These are phyloP conservation scores for Pichia sp. DNA, from an alignment of 1,139 yeast genomes.

Conservation along the genomic window DNA sequence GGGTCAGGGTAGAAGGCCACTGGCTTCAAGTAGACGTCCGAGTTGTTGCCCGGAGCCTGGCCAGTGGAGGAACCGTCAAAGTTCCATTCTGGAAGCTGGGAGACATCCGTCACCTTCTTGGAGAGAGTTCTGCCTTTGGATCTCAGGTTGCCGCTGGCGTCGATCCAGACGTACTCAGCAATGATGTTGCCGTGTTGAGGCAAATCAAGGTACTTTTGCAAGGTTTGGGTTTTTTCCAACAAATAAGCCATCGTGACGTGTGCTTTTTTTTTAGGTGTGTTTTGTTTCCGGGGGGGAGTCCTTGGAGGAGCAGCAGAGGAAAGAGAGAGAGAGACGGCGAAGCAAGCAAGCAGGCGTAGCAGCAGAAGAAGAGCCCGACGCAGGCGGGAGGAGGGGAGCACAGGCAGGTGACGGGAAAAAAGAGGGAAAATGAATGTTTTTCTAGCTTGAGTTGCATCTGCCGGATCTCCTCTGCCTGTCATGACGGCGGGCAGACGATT, in stretches of 20 bases:
- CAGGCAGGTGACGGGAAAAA: background rate
- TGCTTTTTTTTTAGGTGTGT: background rate
- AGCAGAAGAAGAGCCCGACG: background rate
- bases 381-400: background rate
- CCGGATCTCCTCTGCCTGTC: no score
- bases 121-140: constrained; percentile 87
- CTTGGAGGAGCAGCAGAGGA: no score
- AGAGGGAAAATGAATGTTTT: constrained; percentile 1
- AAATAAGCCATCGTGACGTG: constrained; percentile 11
- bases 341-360: background rate
- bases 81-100: constrained; percentile 97
- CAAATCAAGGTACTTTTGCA: constrained; percentile 77
- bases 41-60: constrained; percentile 98
- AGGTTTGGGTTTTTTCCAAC: constrained; percentile 67
- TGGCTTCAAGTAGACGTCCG: constrained; percentile 92
- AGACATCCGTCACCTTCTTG: constrained; percentile 65
- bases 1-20: constrained; percentile 94
- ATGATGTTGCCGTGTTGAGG: constrained; percentile 82
- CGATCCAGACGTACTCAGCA: constrained; percentile 98
- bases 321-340: background rate
- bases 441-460: no score
- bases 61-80: constrained; percentile 98
- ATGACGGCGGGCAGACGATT: no score
- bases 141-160: constrained; percentile 86
- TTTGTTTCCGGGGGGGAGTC: background rate